Evolutionary conservation across 2,329 filamentous ascomycete species (phyloP), one percentile per base, ranked within the genome.

Genomic region (Neopestalotiopsis rosae): DNA sequence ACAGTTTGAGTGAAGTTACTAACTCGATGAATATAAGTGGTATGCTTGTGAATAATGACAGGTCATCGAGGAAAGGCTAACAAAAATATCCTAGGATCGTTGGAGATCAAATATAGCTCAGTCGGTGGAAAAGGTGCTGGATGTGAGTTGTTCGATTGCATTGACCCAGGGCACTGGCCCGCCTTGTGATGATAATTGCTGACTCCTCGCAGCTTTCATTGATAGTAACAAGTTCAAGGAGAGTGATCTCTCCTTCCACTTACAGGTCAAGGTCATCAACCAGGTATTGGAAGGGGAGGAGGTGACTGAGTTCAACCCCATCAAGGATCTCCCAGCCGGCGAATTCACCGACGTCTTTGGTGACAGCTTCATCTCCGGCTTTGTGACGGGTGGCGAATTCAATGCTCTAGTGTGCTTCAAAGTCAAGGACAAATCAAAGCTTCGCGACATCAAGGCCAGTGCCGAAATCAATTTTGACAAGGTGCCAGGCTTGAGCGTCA

Each of bases 21-120:
- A 40, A 61, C 3, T 61, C 58, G 20, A 61, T 61, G 58, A 61
- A 61, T 20, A 61, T 61, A 4, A 61, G 58, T n/a, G 58, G 58
- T 61, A 20, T 9, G 45, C 10, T n/a, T 20, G 45, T 9, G 1
- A 14, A 20, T 9, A 5, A 17, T 52, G 9, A 10, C 17, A 28
- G 24, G 45, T 52, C 17, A 49, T 14, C 13, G 1, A 14, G 5
- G 3, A 5, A 49, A 52, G 45, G 45, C 17, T 52, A 20, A 52
- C 14, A 20, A 17, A 3, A 5, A 9, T 9, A n/a, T 52, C 45
- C 9, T 17, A 52, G 45, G 45, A 9, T 52, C 45, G 2, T 10
- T 52, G 45, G 45, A 52, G 20, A 52, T 52, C 45, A 52, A 52
- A 20, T 52, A 52, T n/a, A 17, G 45, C 3, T 17, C 17, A 52